Evolutionary conservation across 768 basidiomycete genomes (phyloP), one percentile per base, ranked within the genome.

Genomic region (Leccinum imitatum): DNA sequence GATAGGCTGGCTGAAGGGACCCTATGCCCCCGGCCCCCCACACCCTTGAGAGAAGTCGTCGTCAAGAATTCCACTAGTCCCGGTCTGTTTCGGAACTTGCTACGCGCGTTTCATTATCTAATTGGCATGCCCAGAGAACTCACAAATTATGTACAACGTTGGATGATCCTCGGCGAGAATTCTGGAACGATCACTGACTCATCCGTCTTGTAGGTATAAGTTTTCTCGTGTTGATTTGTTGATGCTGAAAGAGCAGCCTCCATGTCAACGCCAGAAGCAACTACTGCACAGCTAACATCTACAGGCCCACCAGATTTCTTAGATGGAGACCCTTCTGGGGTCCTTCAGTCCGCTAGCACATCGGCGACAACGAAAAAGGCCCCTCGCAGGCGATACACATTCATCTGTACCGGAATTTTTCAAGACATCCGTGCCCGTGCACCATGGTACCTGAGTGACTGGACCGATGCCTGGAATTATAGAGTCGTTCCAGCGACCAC

Each of bases 391-490:
- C 30, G 50, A 13, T 30, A 15, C 19, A 58, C 51, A 4, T 57
- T 69, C 44, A 21, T 79, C 33, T 85, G 84, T 2, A 68, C 77
- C 4, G 94, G 94, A 7, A 91, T 95, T 65, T 59, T 79, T 17
- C 75, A 78, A 39, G 95, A 97, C 73, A 78, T 96, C 14, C 78
- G 76, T 50, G 79, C 88, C 2, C 82, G 95, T 46, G 76, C 79
- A 1, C 93, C 93, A 1, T 95, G 84, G 80, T 98, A 96, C 71
- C 59, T 79, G 35, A 87, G 84, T 57, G 93, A 97, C 75, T 98
- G 95, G 95, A 84, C 78, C 10, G 92, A 95, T 71, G 93, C 90
- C 6, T 93, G 89, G 86, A 92, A 92, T 69, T 96, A 96, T 73
- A 80, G 95, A 53, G 92, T 96, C 7, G 67, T 95, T 6, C 94